phyloP scores from a whole-genome alignment of 805 yeast genomes.

The Starmerella apicola region DNA sequence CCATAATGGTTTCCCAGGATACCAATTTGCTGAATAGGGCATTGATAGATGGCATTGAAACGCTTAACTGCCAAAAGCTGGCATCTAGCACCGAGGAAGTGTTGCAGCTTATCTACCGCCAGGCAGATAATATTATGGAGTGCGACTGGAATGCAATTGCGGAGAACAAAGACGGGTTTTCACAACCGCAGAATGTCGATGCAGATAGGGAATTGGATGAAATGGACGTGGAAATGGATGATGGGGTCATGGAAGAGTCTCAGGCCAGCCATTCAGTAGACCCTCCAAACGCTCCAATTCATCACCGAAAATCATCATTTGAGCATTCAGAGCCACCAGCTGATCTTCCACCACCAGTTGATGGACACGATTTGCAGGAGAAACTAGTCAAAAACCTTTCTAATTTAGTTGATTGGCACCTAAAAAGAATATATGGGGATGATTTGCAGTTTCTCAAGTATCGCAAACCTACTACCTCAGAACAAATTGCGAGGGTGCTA shows the following conservation, averaged over 20 bases:
- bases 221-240: constrained; percentile 1
- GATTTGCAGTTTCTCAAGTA: constrained; percentile 5
- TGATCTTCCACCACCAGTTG: constrained; percentile 5
- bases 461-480: constrained; percentile 1
- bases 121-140: constrained; percentile 5
- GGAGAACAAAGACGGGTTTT: background rate
- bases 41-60: constrained; percentile 9
- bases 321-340: background rate
- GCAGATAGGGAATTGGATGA: background rate
- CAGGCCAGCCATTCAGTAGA: background rate
- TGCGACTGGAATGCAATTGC: constrained; percentile 4
- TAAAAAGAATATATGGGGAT: constrained; percentile 1
- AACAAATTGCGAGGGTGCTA: constrained; percentile 1
- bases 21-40: constrained; percentile 12
- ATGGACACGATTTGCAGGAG: background rate
- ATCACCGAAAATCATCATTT: too few relatives aligned
- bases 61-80: constrained; percentile 1
- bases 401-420: constrained; percentile 11
- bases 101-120: constrained; percentile 1
- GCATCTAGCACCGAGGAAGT: background rate
- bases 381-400: constrained; percentile 1
- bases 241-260: background rate
- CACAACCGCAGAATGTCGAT: background rate
- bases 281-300: background rate
- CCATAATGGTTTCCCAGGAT: constrained; percentile 14